Evolutionary conservation across 371 early-diverging fungal genomes (phyloP), one percentile per base, ranked within the genome.

Genomic region (Phascolomyces articulosus): DNA sequence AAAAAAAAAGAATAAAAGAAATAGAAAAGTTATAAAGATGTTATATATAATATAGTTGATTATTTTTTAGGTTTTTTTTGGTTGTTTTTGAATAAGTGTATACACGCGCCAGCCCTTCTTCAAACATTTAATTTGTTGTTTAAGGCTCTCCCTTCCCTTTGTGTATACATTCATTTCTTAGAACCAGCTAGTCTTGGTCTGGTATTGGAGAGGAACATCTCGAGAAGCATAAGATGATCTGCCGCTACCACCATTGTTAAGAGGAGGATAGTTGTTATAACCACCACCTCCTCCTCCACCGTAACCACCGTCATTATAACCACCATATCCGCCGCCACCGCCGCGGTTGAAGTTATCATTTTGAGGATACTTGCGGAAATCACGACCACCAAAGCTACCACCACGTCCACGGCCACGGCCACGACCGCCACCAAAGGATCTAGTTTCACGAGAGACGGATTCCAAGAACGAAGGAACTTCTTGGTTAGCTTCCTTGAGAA

Each of bases 131-230:
- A n/a, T n/a, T n/a, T n/a, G n/a, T n/a, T n/a, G n/a, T n/a, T n/a
- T n/a, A n/a, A n/a, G n/a, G n/a, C n/a, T n/a, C n/a, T 47, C 16
- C 16, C 16, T 51, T 20, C 29, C 40, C 53, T 60, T 64, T 51
- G n/a, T 48, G 34, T 34, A 34, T 34, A 34, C 34, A 34, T 64
- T 85, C 8, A 16, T n/a, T 13, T 4, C 16, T 44, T 83, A 91
- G 74, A 91, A 91, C 91, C 91, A 91, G 82, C 88, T 90, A 64
- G 85, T 86, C 78, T 83, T 83, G 65, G 66, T 79, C 61, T 82
- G 82, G 55, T 70, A 70, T 40, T 70, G 68, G 48, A 68, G 63
- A 65, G 80, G 78, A 28, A 71, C 78, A 53, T 67, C 64, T 48
- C 56, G 57, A 31, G 66, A 40, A n/a, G 60, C 55, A 53, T 56